phyloP scores from a whole-genome alignment of 495 filamentous ascomycete species.

The Lasiosphaeria miniovina region DNA sequence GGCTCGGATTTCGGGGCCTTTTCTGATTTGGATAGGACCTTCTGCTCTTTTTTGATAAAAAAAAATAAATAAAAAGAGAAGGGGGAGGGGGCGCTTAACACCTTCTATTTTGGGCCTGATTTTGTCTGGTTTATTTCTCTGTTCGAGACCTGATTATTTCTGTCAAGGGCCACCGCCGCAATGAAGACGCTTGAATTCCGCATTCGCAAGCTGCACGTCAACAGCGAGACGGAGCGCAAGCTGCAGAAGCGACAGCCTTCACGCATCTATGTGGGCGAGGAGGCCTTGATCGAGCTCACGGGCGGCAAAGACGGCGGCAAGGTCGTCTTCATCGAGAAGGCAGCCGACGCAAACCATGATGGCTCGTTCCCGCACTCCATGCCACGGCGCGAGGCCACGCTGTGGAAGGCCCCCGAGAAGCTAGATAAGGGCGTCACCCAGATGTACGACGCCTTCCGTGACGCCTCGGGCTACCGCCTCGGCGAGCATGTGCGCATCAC shows the following conservation, averaged over 20 bases:
- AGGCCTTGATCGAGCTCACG: constrained; percentile 57
- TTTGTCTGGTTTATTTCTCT: too few relatives aligned
- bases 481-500: constrained; percentile 59
- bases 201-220: constrained; percentile 44
- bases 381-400: constrained; percentile 53
- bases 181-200: constrained; percentile 43
- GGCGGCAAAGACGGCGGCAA: constrained; percentile 55
- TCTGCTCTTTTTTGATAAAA: neutral
- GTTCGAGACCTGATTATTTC: neutral
- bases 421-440: constrained; percentile 62
- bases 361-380: constrained; percentile 11
- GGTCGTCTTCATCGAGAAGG: constrained; percentile 50
- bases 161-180: constrained; percentile 3
- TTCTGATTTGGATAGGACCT: neutral
- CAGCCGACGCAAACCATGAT: constrained; percentile 23
- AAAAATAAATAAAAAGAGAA: neutral
- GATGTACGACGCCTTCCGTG: constrained; percentile 63
- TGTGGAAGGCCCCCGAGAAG: constrained; percentile 63
- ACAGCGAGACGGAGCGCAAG: constrained; percentile 38
- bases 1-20: too few relatives aligned
- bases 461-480: constrained; percentile 60
- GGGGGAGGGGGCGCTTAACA: too few relatives aligned
- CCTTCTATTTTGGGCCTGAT: too few relatives aligned
- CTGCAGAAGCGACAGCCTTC: constrained; percentile 42
- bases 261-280: constrained; percentile 63